These are phyloP conservation scores for Fusarium musae DNA, from an alignment of 2,329 filamentous ascomycete species.

Conservation along the genomic window DNA sequence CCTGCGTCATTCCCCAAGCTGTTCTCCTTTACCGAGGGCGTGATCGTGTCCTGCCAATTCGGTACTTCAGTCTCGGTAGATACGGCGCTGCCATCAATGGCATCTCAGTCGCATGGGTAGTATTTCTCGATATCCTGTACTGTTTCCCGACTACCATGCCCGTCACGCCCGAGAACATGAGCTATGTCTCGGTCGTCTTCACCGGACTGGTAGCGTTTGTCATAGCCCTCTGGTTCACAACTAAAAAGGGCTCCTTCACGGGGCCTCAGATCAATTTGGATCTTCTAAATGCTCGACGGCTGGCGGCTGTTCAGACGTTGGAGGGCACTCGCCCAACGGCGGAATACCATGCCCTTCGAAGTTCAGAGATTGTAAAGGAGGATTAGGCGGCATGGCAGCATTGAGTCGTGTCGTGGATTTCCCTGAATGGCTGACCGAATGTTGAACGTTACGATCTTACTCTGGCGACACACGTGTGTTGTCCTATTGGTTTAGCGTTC, in stretches of 20 bases:
- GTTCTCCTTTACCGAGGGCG: slow-evolving; percentile 43
- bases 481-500: not conserved
- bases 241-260: slow-evolving; percentile 26
- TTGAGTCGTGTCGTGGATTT: not conserved
- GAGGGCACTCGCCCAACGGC: not conserved
- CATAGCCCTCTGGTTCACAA: slow-evolving; percentile 32
- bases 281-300: slow-evolving; percentile 15
- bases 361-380: not conserved
- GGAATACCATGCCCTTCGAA: not conserved
- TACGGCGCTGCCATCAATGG: slow-evolving; percentile 40
- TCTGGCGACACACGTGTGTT: not conserved
- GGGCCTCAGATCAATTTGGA: slow-evolving; percentile 39
- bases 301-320: slow-evolving; percentile 19
- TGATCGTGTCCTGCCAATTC: slow-evolving; percentile 38
- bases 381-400: not conserved
- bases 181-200: slow-evolving; percentile 36
- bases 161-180: slow-evolving; percentile 39
- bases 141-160: slow-evolving; percentile 37
- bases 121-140: slow-evolving; percentile 35
- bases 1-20: slow-evolving; percentile 43
- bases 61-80: slow-evolving; percentile 42
- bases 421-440: accelerated
- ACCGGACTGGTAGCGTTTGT: slow-evolving; percentile 31
- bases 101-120: slow-evolving; percentile 31
- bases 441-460: not conserved